Evolutionary conservation across 2,329 filamentous ascomycete genomes (phyloP).

Genomic region (Penicillium freii): DNA sequence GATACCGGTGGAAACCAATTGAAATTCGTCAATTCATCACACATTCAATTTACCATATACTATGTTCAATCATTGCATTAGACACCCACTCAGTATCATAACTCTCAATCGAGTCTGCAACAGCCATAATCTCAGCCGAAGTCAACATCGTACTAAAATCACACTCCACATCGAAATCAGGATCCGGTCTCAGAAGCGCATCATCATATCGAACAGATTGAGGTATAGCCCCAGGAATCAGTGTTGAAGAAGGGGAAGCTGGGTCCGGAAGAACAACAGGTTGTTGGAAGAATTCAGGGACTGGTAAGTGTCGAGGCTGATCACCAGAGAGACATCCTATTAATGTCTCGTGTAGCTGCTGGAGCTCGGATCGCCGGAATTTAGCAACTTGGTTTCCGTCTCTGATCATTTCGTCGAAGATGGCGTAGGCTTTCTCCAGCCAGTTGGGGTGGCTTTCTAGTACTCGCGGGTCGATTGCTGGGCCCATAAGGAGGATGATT

Average conservation of each 20-base stretch:
- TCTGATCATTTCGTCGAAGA: constrained; percentile 50
- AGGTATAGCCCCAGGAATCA: constrained; percentile 9
- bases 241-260: constrained; percentile 10
- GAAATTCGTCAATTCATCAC: background rate
- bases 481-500: constrained; percentile 43
- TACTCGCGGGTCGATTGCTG: constrained; percentile 37
- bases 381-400: constrained; percentile 50
- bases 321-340: constrained; percentile 25
- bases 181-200: constrained; percentile 13
- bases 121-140: constrained; percentile 48
- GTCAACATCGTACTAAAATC: constrained; percentile 33
- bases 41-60: constrained; percentile 38
- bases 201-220: constrained; percentile 15
- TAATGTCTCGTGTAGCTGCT: constrained; percentile 41
- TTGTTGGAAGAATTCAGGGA: constrained; percentile 16
- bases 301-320: constrained; percentile 13
- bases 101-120: constrained; percentile 50
- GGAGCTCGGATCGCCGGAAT: constrained; percentile 47
- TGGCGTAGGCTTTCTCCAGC: constrained; percentile 43
- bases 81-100: constrained; percentile 49
- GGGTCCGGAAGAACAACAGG: constrained; percentile 2
- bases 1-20: background rate
- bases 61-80: constrained; percentile 47
- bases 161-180: constrained; percentile 12
- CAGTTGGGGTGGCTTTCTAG: constrained; percentile 39